A percentile compares a stretch with the other conserved stretches of the same genome.
Conservation (phyloP, 345 rosid species). For the Pugionium cornutum region DNA sequence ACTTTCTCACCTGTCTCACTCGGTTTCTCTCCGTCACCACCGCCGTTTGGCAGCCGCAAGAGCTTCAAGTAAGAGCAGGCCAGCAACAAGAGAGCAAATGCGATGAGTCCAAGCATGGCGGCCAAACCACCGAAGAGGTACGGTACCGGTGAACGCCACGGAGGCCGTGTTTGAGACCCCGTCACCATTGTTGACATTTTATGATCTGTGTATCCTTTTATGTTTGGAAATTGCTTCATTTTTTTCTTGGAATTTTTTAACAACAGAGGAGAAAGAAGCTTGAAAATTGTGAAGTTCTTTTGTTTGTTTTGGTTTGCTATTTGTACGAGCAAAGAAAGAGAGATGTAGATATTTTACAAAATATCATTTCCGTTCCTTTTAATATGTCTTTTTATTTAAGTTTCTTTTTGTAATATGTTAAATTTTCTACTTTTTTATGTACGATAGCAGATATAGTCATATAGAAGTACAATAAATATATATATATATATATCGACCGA, state of each 20-base stretch:
- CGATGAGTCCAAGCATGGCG: slow-evolving; percentile 73
- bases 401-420: too few species aligned
- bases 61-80: slow-evolving; percentile 75
- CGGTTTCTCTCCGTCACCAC: slow-evolving; percentile 42
- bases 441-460: too few species aligned
- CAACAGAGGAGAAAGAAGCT: too few species aligned
- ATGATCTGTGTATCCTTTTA: neutral
- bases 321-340: too few species aligned
- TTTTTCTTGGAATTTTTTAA: neutral
- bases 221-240: slow-evolving; percentile 35
- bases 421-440: too few species aligned
- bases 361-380: too few species aligned
- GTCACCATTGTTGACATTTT: slow-evolving; percentile 29
- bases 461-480: too few species aligned
- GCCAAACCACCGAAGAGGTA: slow-evolving; percentile 78
- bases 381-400: too few species aligned
- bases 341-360: too few species aligned
- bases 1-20: slow-evolving; percentile 37
- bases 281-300: too few species aligned
- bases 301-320: too few species aligned
- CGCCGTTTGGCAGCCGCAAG: slow-evolving; percentile 39
- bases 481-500: too few species aligned
- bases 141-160: slow-evolving; percentile 80
- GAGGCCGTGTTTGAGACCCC: slow-evolving; percentile 39
- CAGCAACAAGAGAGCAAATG: slow-evolving; percentile 70